Evolutionary conservation across 148 eudicot species (phyloP).

Genomic region (Silene conica): DNA sequence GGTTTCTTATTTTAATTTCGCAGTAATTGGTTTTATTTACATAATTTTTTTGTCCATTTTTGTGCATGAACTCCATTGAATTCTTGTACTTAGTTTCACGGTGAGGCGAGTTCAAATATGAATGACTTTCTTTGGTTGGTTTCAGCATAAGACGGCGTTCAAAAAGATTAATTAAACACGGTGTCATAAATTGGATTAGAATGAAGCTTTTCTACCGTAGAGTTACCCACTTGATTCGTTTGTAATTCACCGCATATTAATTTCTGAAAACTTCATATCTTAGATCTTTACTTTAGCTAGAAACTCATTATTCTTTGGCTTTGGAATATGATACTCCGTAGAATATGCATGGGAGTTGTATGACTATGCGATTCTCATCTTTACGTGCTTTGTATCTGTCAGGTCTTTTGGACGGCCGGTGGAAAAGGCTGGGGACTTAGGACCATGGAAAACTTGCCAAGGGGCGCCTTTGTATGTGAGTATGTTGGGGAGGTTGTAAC

Average conservation of each 20-base stretch:
- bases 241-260: neutral
- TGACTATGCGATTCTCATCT: neutral
- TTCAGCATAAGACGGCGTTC: neutral
- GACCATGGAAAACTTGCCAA: conserved; percentile 46
- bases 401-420: conserved; percentile 50
- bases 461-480: conserved; percentile 60
- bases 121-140: neutral
- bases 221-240: neutral
- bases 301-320: neutral
- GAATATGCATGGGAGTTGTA: neutral
- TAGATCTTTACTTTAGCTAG: neutral
- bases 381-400: conserved; percentile 12
- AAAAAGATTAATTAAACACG: neutral
- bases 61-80: neutral
- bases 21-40: neutral
- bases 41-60: neutral
- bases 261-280: neutral
- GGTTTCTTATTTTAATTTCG: neutral
- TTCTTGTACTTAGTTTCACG: neutral
- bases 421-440: conserved; percentile 72
- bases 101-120: neutral
- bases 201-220: no score
- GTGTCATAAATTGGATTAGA: neutral
- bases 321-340: neutral
- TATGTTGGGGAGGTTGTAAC: conserved; percentile 64